phyloP scores from a whole-genome alignment of 805 yeast species.

The Scheffersomyces coipomensis region DNA sequence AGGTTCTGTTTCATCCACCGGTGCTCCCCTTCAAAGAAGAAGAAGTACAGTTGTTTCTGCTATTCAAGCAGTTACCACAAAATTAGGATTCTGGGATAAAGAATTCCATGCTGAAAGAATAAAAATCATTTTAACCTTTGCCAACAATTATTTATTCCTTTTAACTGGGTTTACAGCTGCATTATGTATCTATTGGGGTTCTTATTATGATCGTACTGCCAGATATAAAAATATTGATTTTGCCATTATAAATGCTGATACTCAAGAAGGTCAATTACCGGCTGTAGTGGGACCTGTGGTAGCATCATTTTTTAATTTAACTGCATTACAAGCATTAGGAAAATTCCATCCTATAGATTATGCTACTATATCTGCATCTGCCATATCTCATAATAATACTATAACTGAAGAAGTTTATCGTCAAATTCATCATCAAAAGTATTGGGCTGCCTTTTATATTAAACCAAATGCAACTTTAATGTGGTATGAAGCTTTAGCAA shows the following conservation, averaged over 20 bases:
- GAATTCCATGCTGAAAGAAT: conserved; percentile 22
- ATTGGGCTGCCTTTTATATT: conserved; percentile 27
- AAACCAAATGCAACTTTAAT: conserved; percentile 25
- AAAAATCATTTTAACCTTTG: conserved; percentile 17
- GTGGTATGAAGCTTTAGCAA: conserved; percentile 17
- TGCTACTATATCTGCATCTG: conserved; percentile 13
- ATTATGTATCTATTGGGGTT: conserved; percentile 33
- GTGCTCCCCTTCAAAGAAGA: conserved; percentile 9
- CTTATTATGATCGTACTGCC: conserved; percentile 19
- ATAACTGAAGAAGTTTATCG: conserved; percentile 24
- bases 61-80: conserved; percentile 17
- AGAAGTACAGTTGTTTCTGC: conserved; percentile 19
- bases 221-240: conserved; percentile 20
- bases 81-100: conserved; percentile 26
- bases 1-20: background rate
- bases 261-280: conserved; percentile 16
- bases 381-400: conserved; percentile 18
- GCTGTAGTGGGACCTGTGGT: conserved; percentile 22
- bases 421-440: conserved; percentile 30
- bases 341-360: conserved; percentile 21
- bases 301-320: conserved; percentile 18
- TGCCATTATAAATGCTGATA: conserved; percentile 27
- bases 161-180: conserved; percentile 21
- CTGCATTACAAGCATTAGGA: conserved; percentile 20
- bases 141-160: conserved; percentile 20